These are phyloP conservation scores for Cyberlindnera suaveolens DNA, from an alignment of 805 yeast species.

Conservation along the genomic window DNA sequence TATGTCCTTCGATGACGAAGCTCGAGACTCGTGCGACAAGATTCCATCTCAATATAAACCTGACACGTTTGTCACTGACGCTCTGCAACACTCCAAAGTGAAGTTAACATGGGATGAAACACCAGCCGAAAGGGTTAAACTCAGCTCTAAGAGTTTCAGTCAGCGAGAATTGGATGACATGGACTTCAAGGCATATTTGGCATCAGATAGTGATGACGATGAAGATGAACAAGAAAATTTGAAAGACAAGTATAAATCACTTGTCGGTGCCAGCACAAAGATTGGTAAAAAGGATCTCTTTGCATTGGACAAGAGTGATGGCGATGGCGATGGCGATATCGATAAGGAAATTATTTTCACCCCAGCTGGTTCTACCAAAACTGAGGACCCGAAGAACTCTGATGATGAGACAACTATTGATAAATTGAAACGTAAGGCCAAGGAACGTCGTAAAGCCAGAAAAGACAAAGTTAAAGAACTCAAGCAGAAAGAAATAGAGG, in stretches of 20 bases:
- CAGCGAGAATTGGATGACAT: conserved; percentile 83
- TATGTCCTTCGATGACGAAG: conserved; percentile 75
- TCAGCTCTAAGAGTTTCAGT: conserved; percentile 76
- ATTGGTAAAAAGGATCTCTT: conserved; percentile 31
- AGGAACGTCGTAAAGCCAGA: conserved; percentile 85
- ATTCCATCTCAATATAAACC: conserved; percentile 82
- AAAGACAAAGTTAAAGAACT: conserved; percentile 66
- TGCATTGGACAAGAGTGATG: conserved; percentile 16
- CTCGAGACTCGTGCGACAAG: conserved; percentile 65
- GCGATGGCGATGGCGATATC: conserved; percentile 35
- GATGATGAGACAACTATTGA: conserved; percentile 70
- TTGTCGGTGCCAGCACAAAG: conserved; percentile 39
- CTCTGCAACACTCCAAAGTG: conserved; percentile 93
- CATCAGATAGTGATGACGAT: conserved; percentile 62
- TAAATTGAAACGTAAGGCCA: conserved; percentile 78
- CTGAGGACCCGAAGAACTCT: conserved; percentile 27
- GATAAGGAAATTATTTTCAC: conserved; percentile 96
- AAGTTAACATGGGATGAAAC: conserved; percentile 98
- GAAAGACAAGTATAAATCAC: conserved; percentile 55
- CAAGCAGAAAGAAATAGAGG: conserved; percentile 45
- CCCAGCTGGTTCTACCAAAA: conserved; percentile 51
- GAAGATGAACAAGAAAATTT: conserved; percentile 28
- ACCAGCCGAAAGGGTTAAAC: conserved; percentile 76
- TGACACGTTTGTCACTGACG: conserved; percentile 79
- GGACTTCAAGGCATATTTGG: conserved; percentile 91